Base-by-base conservation (phyloP, 306 rosid genomes). In the Arachis hypogaea region DNA sequence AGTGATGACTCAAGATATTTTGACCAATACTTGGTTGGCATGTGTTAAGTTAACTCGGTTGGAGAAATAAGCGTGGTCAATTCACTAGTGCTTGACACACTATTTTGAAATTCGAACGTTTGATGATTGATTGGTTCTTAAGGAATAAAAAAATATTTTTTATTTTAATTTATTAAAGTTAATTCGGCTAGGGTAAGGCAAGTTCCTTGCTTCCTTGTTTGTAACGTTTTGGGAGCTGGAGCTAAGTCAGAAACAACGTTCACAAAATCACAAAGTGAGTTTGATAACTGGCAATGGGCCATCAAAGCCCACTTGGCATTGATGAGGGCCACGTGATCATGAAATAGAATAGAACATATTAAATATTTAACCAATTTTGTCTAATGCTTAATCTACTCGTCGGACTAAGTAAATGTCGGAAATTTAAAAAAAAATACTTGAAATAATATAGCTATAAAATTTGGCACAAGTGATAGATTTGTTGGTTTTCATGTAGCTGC, bases 91-190 rank as follows among this genome's bases (percentile, higher is more conserved):
- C 77, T 78, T 44, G 65, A 58, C 43, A 78, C 58, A 80, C 66
- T 5, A 4, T 36, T 78, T 76, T 80, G 80, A 77, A 80, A 80
- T 73, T 77, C 29, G 84, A 83, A 72, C 84, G 84, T 83, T 83
- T 72, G 82, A 72, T 59, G 65, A 66, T 68, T 51, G 9, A 9
- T 66, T 33, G 38, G 4, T 33, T 43, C 56, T 44, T 33, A 59
- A 58, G 61, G 66, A 65, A 64, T 69, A 62, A 45, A 3, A 45
- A 46, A 46, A 33, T 33, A 4, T 33, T 33, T 33, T 33, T 33
- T 1, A 33, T 33, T 33, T 33, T 33, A 33, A 33, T 33, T 33
- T 46, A 8, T 10, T 14, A 29, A n/a, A 1, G 36, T 22, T 49
- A 40, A 52, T 9, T 16, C 54, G 69, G 38, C 38, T 33, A 33